phyloP scores from a whole-genome alignment of 345 rosid genomes.

The Populus euphratica region DNA sequence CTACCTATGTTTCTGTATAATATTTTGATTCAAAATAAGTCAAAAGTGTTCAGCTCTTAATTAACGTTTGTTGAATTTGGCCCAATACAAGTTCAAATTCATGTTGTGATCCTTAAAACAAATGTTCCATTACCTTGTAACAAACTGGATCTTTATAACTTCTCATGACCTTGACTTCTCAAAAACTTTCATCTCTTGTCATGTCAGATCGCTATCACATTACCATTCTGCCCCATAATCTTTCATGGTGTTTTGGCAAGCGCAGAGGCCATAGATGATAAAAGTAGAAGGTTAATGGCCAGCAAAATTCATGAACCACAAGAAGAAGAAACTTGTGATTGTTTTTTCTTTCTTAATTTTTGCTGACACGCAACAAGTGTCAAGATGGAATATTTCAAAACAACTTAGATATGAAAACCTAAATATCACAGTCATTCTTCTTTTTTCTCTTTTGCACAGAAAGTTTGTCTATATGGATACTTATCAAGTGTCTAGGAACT shows the following conservation, averaged over 20 bases:
- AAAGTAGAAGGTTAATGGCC: slow-evolving; percentile 27
- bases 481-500: slow-evolving; percentile 1
- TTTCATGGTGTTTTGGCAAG: slow-evolving; percentile 33
- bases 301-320: slow-evolving; percentile 23
- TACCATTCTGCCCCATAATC: slow-evolving; percentile 32
- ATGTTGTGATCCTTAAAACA: slow-evolving; percentile 19
- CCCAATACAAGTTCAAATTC: slow-evolving; percentile 13
- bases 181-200: slow-evolving; percentile 33
- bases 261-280: slow-evolving; percentile 33
- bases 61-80: neutral
- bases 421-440: neutral
- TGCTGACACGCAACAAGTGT: neutral
- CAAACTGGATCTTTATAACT: slow-evolving; percentile 34
- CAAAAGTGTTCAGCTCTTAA: neutral
- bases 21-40: slow-evolving; percentile 1
- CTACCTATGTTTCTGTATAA: neutral
- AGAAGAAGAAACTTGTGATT: slow-evolving; percentile 13
- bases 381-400: neutral
- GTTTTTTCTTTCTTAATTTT: neutral
- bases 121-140: slow-evolving; percentile 30
- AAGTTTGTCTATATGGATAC: neutral
- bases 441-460: neutral
- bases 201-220: slow-evolving; percentile 35
- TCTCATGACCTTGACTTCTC: slow-evolving; percentile 36
- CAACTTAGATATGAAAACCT: neutral